Conservation (phyloP, 2,329 filamentous ascomycete species). For the Colletotrichum agaves region DNA sequence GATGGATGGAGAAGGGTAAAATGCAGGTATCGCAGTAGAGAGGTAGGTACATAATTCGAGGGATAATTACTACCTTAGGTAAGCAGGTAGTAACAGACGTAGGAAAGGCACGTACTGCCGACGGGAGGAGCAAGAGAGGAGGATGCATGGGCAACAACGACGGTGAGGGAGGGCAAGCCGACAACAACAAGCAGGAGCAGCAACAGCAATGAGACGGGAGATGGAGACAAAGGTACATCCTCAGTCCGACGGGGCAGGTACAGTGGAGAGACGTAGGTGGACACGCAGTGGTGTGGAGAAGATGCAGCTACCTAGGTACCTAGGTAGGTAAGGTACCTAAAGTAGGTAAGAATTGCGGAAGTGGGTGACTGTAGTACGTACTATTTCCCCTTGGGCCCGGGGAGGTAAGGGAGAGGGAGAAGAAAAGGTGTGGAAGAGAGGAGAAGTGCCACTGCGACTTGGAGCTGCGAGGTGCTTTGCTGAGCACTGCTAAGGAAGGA, state of each 20-base stretch:
- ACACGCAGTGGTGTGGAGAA: slow-evolving; percentile 31
- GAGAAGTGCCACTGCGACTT: neutral
- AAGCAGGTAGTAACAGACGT: no score
- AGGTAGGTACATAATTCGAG: neutral
- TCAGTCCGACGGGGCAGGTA: neutral
- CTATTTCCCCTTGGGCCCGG: slow-evolving; percentile 1
- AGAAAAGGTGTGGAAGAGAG: slow-evolving; percentile 30
- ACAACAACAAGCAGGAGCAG: neutral
- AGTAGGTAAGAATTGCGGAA: neutral
- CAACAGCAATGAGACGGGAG: neutral
- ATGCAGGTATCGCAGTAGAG: neutral
- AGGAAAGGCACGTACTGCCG: no score
- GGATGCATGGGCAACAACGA: neutral
- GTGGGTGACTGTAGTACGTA: slow-evolving; percentile 1
- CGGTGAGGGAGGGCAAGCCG: neutral
- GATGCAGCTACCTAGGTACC: no score
- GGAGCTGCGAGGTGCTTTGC: no score
- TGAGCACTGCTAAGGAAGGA: neutral
- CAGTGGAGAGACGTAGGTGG: neutral
- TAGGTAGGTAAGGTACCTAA: no score
- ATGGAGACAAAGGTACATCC: neutral
- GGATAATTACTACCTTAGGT: neutral
- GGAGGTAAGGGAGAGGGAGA: neutral
- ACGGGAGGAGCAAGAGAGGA: no score
- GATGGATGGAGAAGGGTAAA: neutral